Evolutionary conservation across 768 basidiomycete genomes (phyloP).

Genomic region (Neoboletus brunneissimus): DNA sequence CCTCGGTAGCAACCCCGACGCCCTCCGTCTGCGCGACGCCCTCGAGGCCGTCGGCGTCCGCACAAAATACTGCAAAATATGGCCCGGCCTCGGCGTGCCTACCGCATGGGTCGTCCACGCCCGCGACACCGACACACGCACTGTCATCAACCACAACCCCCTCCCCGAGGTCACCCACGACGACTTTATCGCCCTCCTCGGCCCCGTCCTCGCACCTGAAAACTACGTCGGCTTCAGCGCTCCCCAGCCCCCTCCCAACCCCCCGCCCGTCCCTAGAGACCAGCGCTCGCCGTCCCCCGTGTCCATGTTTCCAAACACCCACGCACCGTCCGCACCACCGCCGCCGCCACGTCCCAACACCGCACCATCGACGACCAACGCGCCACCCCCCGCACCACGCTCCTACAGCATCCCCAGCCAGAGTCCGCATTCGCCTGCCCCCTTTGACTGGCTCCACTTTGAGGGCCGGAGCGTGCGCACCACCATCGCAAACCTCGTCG

Average conservation of each 20-base stretch:
- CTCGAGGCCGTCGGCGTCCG: slow-evolving; percentile 65
- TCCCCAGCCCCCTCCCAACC: slow-evolving; percentile 16
- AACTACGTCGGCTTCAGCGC: slow-evolving; percentile 49
- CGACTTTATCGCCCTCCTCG: slow-evolving; percentile 76
- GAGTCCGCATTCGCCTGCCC: slow-evolving; percentile 63
- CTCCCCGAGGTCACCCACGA: slow-evolving; percentile 85
- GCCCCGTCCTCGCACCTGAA: slow-evolving; percentile 79
- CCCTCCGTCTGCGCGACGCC: slow-evolving; percentile 56
- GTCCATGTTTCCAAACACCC: slow-evolving; percentile 24
- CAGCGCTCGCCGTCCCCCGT: slow-evolving; percentile 30
- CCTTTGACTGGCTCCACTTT: slow-evolving; percentile 86
- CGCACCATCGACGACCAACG: slow-evolving; percentile 26
- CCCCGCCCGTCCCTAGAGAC: slow-evolving; percentile 20
- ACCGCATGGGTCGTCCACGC: slow-evolving; percentile 80
- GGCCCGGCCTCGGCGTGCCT: slow-evolving; percentile 70
- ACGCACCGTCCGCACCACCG: slow-evolving; percentile 29
- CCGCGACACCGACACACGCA: slow-evolving; percentile 60
- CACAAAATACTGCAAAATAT: slow-evolving; percentile 71
- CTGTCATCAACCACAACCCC: slow-evolving; percentile 85
- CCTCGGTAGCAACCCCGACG: slow-evolving; percentile 71
- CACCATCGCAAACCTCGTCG: slow-evolving; percentile 73
- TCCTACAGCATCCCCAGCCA: slow-evolving; percentile 27
- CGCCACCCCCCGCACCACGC: slow-evolving; percentile 3
- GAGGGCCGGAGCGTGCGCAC: slow-evolving; percentile 80
- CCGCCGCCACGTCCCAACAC: slow-evolving; percentile 33